Conservation (phyloP, 495 filamentous ascomycete species). For the Copromyces sp. region DNA sequence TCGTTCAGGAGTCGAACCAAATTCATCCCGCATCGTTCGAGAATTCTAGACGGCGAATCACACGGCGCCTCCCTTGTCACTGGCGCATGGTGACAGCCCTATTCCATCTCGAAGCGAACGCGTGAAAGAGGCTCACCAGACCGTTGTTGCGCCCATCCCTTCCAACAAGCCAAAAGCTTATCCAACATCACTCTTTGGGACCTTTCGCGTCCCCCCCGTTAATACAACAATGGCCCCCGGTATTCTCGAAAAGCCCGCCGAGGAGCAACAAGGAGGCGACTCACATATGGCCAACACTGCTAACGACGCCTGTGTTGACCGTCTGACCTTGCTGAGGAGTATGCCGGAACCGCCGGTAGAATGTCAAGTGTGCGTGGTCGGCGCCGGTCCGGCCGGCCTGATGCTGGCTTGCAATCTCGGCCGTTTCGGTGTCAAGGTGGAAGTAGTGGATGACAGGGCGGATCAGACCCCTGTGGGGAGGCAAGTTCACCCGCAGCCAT, state of each 20-base stretch:
- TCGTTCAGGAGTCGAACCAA: not conserved
- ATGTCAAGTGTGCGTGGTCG: conserved; percentile 53
- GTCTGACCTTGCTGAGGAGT: conserved; percentile 26
- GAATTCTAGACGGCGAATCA: not conserved
- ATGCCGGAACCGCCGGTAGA: conserved; percentile 26
- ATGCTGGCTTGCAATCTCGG: conserved; percentile 62
- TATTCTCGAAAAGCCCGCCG: conserved; percentile 16
- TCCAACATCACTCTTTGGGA: not conserved
- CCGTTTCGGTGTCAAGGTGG: conserved; percentile 51
- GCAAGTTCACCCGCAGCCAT: conserved; percentile 8
- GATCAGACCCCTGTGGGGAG: conserved; percentile 53
- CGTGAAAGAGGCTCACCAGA: not conserved
- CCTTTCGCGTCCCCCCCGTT: not conserved
- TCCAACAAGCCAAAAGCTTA: not conserved
- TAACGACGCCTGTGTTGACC: conserved; percentile 21
- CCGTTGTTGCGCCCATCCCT: not conserved
- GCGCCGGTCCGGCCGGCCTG: conserved; percentile 59
- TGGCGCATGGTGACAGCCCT: not conserved
- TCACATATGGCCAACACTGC: conserved; percentile 12
- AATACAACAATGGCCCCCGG: conserved; percentile 17
- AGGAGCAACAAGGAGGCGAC: conserved; percentile 17
- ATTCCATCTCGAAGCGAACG: not conserved
- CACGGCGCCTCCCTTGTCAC: not conserved
- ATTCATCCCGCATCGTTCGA: not conserved
- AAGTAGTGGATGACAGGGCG: conserved; percentile 52